A percentile compares a stretch with the other conserved stretches of the same genome.
phyloP scores from a whole-genome alignment of 345 rosid species.

The Boechera stricta region DNA sequence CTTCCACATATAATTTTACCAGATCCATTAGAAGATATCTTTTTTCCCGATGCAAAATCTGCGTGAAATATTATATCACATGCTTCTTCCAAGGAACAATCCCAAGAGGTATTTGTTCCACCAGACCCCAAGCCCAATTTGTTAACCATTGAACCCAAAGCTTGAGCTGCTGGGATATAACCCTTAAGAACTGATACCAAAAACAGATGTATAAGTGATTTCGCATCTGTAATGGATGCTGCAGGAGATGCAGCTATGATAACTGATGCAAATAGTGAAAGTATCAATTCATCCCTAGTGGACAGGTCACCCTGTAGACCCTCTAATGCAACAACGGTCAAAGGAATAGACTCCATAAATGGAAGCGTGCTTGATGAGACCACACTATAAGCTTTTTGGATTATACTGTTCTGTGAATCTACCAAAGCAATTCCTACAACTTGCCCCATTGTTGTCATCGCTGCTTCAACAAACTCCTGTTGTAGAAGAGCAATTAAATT shows the following conservation, averaged over 20 bases:
- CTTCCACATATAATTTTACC: slow-evolving; percentile 39
- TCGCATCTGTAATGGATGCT: slow-evolving; percentile 65
- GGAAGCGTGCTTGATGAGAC: slow-evolving; percentile 60
- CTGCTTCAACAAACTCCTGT: slow-evolving; percentile 75
- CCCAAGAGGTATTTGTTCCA: slow-evolving; percentile 42
- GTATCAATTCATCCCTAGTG: slow-evolving; percentile 67
- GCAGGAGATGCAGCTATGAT: slow-evolving; percentile 70
- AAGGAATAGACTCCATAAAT: slow-evolving; percentile 49
- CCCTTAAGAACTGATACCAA: slow-evolving; percentile 61
- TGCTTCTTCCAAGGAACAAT: slow-evolving; percentile 71
- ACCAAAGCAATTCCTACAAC: slow-evolving; percentile 69
- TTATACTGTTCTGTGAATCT: slow-evolving; percentile 67
- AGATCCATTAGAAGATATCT: slow-evolving; percentile 40
- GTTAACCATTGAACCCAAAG: slow-evolving; percentile 86
- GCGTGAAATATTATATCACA: slow-evolving; percentile 60
- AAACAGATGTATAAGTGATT: slow-evolving; percentile 53
- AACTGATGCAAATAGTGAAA: slow-evolving; percentile 75
- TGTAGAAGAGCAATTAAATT: slow-evolving; percentile 29
- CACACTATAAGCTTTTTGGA: slow-evolving; percentile 64
- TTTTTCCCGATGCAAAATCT: slow-evolving; percentile 30
- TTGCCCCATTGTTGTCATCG: slow-evolving; percentile 66
- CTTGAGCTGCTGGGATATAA: slow-evolving; percentile 72
- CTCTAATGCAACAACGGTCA: slow-evolving; percentile 46
- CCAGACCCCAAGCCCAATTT: slow-evolving; percentile 56
- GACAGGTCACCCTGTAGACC: slow-evolving; percentile 51